Evolutionary conservation across 768 basidiomycete species (phyloP).

Genomic region (Heimioporus sp.): DNA sequence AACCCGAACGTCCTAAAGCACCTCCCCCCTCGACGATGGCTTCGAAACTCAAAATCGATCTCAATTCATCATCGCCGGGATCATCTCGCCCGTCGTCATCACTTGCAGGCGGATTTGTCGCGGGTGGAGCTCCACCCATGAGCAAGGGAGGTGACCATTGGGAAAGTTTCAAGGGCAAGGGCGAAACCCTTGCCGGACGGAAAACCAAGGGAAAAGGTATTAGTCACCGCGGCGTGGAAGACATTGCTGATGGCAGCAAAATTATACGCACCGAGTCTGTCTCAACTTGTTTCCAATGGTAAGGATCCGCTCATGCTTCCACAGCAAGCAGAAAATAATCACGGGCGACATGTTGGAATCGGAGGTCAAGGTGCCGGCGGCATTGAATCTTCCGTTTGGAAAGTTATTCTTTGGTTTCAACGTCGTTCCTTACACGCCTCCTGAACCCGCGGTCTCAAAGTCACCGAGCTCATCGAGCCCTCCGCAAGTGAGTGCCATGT

Average conservation of each 20-base stretch:
- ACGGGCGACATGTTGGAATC: constrained; percentile 76
- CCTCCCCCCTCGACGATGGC: constrained; percentile 90
- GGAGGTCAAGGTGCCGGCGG: constrained; percentile 80
- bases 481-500: constrained; percentile 26
- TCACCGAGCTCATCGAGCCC: constrained; percentile 27
- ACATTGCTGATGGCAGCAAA: constrained; percentile 77
- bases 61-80: constrained; percentile 81
- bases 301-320: constrained; percentile 11
- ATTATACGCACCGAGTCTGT: constrained; percentile 90
- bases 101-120: constrained; percentile 62
- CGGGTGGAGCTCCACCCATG: constrained; percentile 48
- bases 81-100: constrained; percentile 81
- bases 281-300: not conserved
- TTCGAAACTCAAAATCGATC: constrained; percentile 92
- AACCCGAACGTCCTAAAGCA: constrained; percentile 85
- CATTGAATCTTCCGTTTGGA: constrained; percentile 87
- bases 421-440: constrained; percentile 63
- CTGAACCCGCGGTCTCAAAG: constrained; percentile 30
- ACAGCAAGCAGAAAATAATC: constrained; percentile 79
- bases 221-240: constrained; percentile 77
- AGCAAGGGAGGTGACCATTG: constrained; percentile 81
- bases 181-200: constrained; percentile 86
- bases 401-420: constrained; percentile 97
- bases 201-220: constrained; percentile 96
- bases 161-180: constrained; percentile 97